These are phyloP conservation scores for Populus euphratica DNA, from an alignment of 345 rosid species.

Conservation along the genomic window DNA sequence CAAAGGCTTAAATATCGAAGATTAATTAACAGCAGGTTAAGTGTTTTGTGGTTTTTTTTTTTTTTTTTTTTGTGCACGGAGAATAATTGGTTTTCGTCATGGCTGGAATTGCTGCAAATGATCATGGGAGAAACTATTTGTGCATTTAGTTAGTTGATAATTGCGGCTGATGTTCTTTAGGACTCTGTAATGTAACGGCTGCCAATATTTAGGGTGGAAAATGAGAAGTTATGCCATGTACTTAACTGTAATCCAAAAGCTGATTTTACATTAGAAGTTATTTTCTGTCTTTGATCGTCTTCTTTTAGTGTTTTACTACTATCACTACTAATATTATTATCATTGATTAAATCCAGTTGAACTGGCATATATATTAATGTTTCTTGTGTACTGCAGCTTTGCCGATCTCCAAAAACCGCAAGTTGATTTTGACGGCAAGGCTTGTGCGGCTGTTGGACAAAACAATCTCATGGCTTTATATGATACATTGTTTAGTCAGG, in stretches of 20 bases:
- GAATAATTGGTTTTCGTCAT: background rate
- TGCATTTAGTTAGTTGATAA: background rate
- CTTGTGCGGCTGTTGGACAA: slow-evolving; percentile 99
- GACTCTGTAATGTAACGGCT: background rate
- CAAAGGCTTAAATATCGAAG: slow-evolving; percentile 89
- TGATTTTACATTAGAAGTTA: background rate
- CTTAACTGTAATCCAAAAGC: background rate
- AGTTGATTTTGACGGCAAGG: slow-evolving; percentile 89
- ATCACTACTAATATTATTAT: no score
- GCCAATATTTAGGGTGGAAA: background rate
- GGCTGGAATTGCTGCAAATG: background rate
- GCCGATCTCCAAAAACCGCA: slow-evolving; percentile 98
- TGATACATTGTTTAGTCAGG: slow-evolving; percentile 84
- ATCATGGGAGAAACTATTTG: background rate
- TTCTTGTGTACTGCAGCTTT: slow-evolving; percentile 42
- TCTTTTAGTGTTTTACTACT: no score
- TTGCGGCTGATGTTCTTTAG: background rate
- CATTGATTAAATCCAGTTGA: background rate
- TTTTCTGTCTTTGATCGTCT: no score
- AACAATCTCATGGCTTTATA: slow-evolving; percentile 93
- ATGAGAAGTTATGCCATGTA: background rate
- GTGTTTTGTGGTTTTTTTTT: background rate
- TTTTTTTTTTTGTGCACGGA: background rate
- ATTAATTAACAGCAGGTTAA: slow-evolving; percentile 89
- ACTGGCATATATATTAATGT: background rate